Conservation (phyloP, 345 rosid genomes). For the Aquilaria sinensis region DNA sequence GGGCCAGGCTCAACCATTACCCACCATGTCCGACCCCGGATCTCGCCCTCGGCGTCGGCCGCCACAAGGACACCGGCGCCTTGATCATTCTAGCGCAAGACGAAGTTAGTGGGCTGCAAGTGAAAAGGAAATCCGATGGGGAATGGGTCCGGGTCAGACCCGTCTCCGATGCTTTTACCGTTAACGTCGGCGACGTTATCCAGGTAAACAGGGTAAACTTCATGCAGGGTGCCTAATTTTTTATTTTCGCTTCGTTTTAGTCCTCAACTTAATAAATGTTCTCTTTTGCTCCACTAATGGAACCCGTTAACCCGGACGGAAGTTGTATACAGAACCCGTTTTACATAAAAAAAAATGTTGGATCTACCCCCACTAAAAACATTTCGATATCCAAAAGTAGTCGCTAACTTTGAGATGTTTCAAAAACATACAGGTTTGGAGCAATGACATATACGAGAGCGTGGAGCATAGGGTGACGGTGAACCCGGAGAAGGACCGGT, state of each 20-base stretch:
- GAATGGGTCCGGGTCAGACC: slow-evolving; percentile 68
- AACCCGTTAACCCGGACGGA: no score
- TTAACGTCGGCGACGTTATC: slow-evolving; percentile 66
- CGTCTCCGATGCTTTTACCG: slow-evolving; percentile 46
- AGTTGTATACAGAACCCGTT: no score
- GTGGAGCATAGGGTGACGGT: slow-evolving; percentile 63
- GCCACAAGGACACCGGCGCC: slow-evolving; percentile 77
- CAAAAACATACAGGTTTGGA: slow-evolving; percentile 43
- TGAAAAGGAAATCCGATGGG: slow-evolving; percentile 60
- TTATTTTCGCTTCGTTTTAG: no score
- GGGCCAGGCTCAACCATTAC: slow-evolving; percentile 77
- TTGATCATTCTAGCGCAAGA: slow-evolving; percentile 72
- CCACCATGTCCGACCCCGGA: slow-evolving; percentile 82
- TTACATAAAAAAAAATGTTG: no score
- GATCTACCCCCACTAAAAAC: no score
- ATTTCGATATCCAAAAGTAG: no score
- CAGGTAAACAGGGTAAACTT: slow-evolving; percentile 31
- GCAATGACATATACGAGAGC: slow-evolving; percentile 52
- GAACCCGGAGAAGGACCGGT: slow-evolving; percentile 47
- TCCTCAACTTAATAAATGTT: neutral
- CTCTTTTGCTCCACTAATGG: neutral
- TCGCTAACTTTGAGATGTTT: no score
- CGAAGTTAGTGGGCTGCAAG: slow-evolving; percentile 73
- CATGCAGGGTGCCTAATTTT: neutral
- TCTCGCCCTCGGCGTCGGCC: slow-evolving; percentile 81